These are phyloP conservation scores for Theileria annulata DNA, from an alignment of 169 alveolate species.

Conservation along the genomic window DNA sequence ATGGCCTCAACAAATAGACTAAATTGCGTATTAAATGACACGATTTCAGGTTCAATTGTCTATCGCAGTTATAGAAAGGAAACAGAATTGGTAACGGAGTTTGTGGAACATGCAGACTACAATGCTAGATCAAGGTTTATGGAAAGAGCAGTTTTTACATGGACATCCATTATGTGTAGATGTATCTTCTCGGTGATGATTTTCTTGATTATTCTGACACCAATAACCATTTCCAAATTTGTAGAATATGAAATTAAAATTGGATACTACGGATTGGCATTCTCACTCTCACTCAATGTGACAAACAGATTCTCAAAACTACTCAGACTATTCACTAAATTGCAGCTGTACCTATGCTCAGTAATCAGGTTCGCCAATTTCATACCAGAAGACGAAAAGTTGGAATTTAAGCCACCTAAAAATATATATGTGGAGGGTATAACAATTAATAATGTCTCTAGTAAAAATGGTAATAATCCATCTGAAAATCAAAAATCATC, in stretches of 20 bases:
- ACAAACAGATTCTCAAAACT: conserved; percentile 19
- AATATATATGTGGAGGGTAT: conserved; percentile 7
- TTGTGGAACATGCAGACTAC: conserved; percentile 30
- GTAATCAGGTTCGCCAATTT: conserved; percentile 28
- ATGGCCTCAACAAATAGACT: conserved; percentile 32
- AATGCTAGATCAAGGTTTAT: conserved; percentile 25
- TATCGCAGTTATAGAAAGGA: conserved; percentile 55
- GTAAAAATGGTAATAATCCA: background rate
- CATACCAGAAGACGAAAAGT: conserved; percentile 13
- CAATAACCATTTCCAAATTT: background rate
- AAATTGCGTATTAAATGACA: conserved; percentile 34
- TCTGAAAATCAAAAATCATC: background rate
- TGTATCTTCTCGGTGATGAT: conserved; percentile 12
- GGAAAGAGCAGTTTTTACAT: conserved; percentile 23
- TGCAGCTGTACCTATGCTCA: conserved; percentile 13
- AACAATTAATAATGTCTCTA: background rate
- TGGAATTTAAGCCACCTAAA: background rate
- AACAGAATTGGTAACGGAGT: conserved; percentile 8
- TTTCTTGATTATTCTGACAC: conserved; percentile 18
- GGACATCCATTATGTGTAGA: conserved; percentile 44
- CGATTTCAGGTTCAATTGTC: conserved; percentile 36
- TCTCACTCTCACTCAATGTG: conserved; percentile 2
- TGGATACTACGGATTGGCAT: conserved; percentile 22
- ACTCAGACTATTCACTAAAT: background rate
- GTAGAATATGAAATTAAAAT: background rate